Evolutionary conservation across 805 yeast genomes (phyloP).

Genomic region (Schizosaccharomyces lindneri): DNA sequence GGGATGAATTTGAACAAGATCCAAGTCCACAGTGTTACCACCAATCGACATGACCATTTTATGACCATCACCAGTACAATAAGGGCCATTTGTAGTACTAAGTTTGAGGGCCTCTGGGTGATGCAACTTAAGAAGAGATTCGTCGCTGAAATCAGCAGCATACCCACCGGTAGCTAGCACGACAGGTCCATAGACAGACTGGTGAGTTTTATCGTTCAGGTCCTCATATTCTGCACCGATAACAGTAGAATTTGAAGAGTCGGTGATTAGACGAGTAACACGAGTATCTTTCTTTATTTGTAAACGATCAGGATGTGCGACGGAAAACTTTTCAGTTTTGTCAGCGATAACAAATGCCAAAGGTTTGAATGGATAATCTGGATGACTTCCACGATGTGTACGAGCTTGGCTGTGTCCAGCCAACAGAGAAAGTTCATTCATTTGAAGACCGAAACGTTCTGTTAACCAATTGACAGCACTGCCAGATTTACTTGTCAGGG

Average conservation of each 20-base stretch:
- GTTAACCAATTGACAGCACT: slow-evolving; percentile 55
- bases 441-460: slow-evolving; percentile 31
- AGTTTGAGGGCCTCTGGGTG: slow-evolving; percentile 32
- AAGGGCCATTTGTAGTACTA: slow-evolving; percentile 37
- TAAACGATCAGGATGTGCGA: slow-evolving; percentile 21
- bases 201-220: slow-evolving; percentile 8
- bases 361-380: slow-evolving; percentile 42
- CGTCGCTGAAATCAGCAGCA: slow-evolving; percentile 33
- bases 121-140: slow-evolving; percentile 28
- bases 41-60: slow-evolving; percentile 26
- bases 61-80: slow-evolving; percentile 41
- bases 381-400: slow-evolving; percentile 56
- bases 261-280: slow-evolving; percentile 20
- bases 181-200: slow-evolving; percentile 26
- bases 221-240: slow-evolving; percentile 21
- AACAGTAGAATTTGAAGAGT: slow-evolving; percentile 12
- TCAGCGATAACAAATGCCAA: slow-evolving; percentile 31
- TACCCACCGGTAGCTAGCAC: slow-evolving; percentile 42
- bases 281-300: slow-evolving; percentile 18
- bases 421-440: slow-evolving; percentile 43
- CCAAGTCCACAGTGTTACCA: slow-evolving; percentile 35
- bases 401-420: slow-evolving; percentile 68
- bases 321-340: slow-evolving; percentile 22
- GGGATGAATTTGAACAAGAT: slow-evolving; percentile 44
- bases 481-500: slow-evolving; percentile 34